These are phyloP conservation scores for Metschnikowia amazonensis DNA, from an alignment of 805 yeast species.

Conservation along the genomic window DNA sequence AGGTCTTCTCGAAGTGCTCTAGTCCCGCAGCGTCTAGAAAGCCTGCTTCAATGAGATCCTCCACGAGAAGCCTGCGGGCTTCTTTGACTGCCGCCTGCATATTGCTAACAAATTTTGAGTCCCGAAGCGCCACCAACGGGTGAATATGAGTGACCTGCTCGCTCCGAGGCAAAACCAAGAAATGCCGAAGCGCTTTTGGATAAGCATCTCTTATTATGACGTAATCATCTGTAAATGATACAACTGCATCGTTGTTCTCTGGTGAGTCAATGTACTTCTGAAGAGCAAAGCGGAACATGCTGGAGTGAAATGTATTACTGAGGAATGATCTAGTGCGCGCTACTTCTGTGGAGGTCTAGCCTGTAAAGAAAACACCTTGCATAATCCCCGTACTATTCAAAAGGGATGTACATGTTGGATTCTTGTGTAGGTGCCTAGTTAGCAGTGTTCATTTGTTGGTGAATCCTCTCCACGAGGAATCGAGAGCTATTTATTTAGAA, in stretches of 20 bases:
- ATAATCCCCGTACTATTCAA: neutral
- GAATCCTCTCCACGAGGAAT: too few species aligned
- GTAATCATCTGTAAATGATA: slow-evolving; percentile 49
- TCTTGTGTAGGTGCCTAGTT: too few species aligned
- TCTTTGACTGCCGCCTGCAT: slow-evolving; percentile 32
- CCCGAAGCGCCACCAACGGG: slow-evolving; percentile 50
- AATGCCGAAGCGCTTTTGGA: slow-evolving; percentile 63
- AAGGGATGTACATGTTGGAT: too few species aligned
- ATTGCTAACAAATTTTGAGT: slow-evolving; percentile 24
- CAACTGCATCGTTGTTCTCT: slow-evolving; percentile 32
- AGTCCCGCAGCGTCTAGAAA: slow-evolving; percentile 11
- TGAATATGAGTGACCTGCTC: slow-evolving; percentile 36
- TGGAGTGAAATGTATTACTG: neutral
- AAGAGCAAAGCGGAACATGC: slow-evolving; percentile 49
- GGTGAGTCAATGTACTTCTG: slow-evolving; percentile 49
- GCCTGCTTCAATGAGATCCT: slow-evolving; percentile 25
- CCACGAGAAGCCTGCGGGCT: slow-evolving; percentile 31
- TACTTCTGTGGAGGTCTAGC: neutral
- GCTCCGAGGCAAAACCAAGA: slow-evolving; percentile 56
- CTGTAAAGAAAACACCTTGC: neutral
- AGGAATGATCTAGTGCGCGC: neutral
- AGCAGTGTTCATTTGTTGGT: too few species aligned
- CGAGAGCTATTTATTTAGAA: too few species aligned
- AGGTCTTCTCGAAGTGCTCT: slow-evolving; percentile 20
- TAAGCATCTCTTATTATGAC: slow-evolving; percentile 57